Evolutionary conservation across 768 basidiomycete species (phyloP).

Genomic region (Boletus sensibilis): DNA sequence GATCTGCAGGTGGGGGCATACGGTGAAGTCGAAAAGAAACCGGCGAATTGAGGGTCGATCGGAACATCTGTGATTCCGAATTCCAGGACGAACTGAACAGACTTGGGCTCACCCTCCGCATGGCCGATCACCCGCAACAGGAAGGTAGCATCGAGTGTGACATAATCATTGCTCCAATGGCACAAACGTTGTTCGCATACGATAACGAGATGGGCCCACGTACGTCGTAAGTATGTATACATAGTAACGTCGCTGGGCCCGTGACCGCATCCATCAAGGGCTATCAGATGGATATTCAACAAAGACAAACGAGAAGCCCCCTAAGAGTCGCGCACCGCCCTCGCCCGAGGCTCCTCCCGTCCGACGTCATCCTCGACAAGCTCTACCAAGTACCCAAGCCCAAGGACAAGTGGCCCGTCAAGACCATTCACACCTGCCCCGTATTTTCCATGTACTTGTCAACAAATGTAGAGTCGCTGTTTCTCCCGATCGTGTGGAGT

Average conservation of each 20-base stretch:
- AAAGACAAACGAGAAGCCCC: constrained; percentile 31
- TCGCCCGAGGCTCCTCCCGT: constrained; percentile 19
- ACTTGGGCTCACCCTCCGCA: neutral
- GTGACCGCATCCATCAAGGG: constrained; percentile 34
- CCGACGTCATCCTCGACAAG: constrained; percentile 19
- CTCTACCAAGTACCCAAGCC: constrained; percentile 27
- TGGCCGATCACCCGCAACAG: constrained; percentile 16
- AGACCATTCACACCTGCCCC: constrained; percentile 31
- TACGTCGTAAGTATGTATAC: no score
- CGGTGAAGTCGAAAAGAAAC: constrained; percentile 31
- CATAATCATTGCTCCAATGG: constrained; percentile 27
- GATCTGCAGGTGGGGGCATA: constrained; percentile 36
- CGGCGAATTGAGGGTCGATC: constrained; percentile 29
- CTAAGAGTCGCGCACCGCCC: constrained; percentile 36
- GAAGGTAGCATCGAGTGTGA: constrained; percentile 18
- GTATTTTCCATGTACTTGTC: constrained; percentile 36
- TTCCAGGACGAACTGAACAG: constrained; percentile 18
- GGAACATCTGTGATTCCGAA: constrained; percentile 32
- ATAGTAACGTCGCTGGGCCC: constrained; percentile 25
- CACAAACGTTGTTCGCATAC: neutral
- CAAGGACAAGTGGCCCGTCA: constrained; percentile 35
- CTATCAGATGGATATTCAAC: constrained; percentile 36
- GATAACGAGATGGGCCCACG: neutral
- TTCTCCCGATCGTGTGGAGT: neutral
- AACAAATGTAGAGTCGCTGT: constrained; percentile 8